phyloP scores from a whole-genome alignment of 1,284 basidiomycete species.

The Amylostereum areolatum region DNA sequence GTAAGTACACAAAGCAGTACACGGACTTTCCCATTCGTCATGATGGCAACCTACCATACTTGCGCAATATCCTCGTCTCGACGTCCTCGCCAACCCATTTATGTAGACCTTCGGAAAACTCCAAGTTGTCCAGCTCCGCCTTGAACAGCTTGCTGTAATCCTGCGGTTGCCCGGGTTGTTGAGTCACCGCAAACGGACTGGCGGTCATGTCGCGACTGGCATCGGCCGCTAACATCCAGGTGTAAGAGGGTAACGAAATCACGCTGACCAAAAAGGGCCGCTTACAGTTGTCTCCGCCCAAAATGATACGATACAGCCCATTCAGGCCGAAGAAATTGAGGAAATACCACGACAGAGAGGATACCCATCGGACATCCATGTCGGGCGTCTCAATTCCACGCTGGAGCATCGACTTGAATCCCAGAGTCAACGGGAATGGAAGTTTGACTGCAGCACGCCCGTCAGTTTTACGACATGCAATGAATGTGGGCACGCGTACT shows the following conservation, averaged over 20 bases:
- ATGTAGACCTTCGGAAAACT: constrained; percentile 83
- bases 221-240: constrained; percentile 54
- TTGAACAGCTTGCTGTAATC: constrained; percentile 91
- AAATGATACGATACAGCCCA: constrained; percentile 88
- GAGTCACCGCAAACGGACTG: constrained; percentile 55
- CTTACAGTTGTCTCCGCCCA: constrained; percentile 86
- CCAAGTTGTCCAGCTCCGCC: constrained; percentile 89
- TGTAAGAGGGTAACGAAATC: constrained; percentile 8
- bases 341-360: constrained; percentile 98
- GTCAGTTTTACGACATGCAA: neutral
- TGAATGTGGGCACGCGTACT: constrained; percentile 50
- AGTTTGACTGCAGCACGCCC: constrained; percentile 70
- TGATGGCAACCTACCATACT: constrained; percentile 53
- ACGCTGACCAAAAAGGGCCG: constrained; percentile 20
- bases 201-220: constrained; percentile 69
- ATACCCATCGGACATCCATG: constrained; percentile 99
- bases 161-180: constrained; percentile 55
- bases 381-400: constrained; percentile 94
- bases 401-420: constrained; percentile 99
- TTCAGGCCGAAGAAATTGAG: constrained; percentile 98
- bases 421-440: constrained; percentile 93
- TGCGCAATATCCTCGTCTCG: constrained; percentile 70
- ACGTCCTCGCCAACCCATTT: constrained; percentile 77
- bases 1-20: no score
- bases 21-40: no score